Base-by-base conservation (phyloP, 2,329 filamentous ascomycete genomes). In the Penicillium concentricum region DNA sequence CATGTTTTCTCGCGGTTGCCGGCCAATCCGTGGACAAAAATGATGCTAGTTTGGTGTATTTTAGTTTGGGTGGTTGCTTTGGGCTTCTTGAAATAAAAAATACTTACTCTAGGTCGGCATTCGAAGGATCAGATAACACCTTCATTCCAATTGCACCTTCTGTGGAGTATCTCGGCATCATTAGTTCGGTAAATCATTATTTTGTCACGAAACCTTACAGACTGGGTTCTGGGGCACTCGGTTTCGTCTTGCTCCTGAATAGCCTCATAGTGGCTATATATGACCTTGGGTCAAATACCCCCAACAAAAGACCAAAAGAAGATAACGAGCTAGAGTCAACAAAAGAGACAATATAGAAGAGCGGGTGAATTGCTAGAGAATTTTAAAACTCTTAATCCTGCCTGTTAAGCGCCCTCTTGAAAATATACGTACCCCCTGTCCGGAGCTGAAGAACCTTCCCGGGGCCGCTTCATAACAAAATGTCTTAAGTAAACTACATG, bases 171-270 rank as follows among this genome's bases (percentile, higher is more conserved):
- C 54, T 56, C 4, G 26, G n/a, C 12, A 34, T 22, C 1, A 37
- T 56, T 28, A 56, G 54, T 26, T 46, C 20, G 8, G 15, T 35
- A 15, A 2, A 28, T 15, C 4, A n/a, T 43, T 6, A 28, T 10
- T 10, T 5, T 2, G 16, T 20, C 4, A 2, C 1, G 3, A 24
- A 30, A 15, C 22, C 52, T 55, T 42, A 55, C 52, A 51, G 37
- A 50, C 12, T n/a, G 9, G 35, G 16, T 18, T 50, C 15, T 43
- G 8, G 15, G 12, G n/a, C 37, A 16, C 5, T 5, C 9, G 45
- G 20, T 51, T 51, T 55, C n/a, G n/a, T 43, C 45, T 55, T 54
- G 18, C 20, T 51, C 24, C 22, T 43, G 46, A 55, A 55, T 43
- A 55, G n/a, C 12, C 38, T 30, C 52, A 43, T 54, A 15, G 12